A percentile compares a stretch with the other conserved stretches of the same genome.
Evolutionary conservation across 441 rosid species (phyloP).

Genomic region (Arabidopsis lyrata): DNA sequence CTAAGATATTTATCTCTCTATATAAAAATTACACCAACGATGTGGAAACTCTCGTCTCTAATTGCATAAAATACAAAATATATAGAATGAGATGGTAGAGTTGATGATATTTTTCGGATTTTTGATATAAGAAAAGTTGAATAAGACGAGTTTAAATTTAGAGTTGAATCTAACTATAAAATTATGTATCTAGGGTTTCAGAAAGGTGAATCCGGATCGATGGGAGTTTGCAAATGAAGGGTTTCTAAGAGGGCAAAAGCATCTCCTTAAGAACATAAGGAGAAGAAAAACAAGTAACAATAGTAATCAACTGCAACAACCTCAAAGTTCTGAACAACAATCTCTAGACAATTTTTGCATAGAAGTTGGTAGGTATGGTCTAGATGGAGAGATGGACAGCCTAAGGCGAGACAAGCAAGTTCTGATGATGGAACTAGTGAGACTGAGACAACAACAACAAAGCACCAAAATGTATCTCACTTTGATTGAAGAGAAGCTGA

Average conservation of each 20-base stretch:
- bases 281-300: slow-evolving; percentile 62
- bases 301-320: slow-evolving; percentile 22
- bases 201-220: slow-evolving; percentile 87
- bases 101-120: background rate
- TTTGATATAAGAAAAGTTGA: background rate
- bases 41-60: slow-evolving; percentile 14
- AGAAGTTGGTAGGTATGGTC: slow-evolving; percentile 77
- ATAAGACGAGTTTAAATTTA: background rate
- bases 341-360: slow-evolving; percentile 59
- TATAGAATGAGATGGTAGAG: background rate
- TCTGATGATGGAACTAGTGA: slow-evolving; percentile 75
- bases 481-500: slow-evolving; percentile 70
- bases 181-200: slow-evolving; percentile 73
- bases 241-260: slow-evolving; percentile 84
- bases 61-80: slow-evolving; percentile 39
- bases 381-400: slow-evolving; percentile 72
- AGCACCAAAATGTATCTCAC: slow-evolving; percentile 62
- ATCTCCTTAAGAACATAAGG: slow-evolving; percentile 77
- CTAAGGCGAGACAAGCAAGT: slow-evolving; percentile 77
- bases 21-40: slow-evolving; percentile 10
- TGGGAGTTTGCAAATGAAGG: slow-evolving; percentile 98
- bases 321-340: slow-evolving; percentile 53
- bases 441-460: slow-evolving; percentile 82
- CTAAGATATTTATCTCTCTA: slow-evolving; percentile 1
- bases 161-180: slow-evolving; percentile 37